Conservation (phyloP, 306 rosid species). For the Quercus dentata region DNA sequence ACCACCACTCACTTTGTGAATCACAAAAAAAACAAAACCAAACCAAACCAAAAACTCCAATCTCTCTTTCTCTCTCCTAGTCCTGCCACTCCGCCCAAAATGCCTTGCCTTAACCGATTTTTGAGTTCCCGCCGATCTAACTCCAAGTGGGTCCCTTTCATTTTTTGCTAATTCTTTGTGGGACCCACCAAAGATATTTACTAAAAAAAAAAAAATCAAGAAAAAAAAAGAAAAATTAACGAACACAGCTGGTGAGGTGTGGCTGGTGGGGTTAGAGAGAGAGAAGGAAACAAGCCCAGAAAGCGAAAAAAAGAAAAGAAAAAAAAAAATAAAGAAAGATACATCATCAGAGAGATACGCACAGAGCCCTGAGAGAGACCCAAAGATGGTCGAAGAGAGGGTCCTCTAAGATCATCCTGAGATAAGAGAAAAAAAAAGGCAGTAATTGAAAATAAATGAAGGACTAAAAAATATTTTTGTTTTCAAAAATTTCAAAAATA, state of each 20-base stretch:
- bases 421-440: conserved; percentile 36
- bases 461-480: neutral
- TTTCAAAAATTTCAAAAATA: neutral
- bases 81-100: no score
- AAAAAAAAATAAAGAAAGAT: neutral
- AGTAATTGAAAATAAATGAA: conserved; percentile 34
- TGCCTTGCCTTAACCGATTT: neutral
- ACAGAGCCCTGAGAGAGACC: conserved; percentile 35
- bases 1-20: conserved; percentile 19
- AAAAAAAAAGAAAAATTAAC: conserved; percentile 2
- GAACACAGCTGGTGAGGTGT: conserved; percentile 37
- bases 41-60: neutral
- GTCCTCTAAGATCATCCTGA: conserved; percentile 85
- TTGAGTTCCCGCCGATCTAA: conserved; percentile 20
- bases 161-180: no score
- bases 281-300: conserved; percentile 12
- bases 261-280: conserved; percentile 35
- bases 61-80: no score
- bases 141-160: neutral
- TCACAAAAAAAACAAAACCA: neutral
- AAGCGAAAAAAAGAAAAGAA: conserved; percentile 5
- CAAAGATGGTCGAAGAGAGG: conserved; percentile 79
- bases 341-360: neutral
- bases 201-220: neutral
- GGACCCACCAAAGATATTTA: no score